Evolutionary conservation across 148 eudicot genomes (phyloP), one percentile per base, ranked within the genome.

Genomic region (Rhododendron mucronatum): DNA sequence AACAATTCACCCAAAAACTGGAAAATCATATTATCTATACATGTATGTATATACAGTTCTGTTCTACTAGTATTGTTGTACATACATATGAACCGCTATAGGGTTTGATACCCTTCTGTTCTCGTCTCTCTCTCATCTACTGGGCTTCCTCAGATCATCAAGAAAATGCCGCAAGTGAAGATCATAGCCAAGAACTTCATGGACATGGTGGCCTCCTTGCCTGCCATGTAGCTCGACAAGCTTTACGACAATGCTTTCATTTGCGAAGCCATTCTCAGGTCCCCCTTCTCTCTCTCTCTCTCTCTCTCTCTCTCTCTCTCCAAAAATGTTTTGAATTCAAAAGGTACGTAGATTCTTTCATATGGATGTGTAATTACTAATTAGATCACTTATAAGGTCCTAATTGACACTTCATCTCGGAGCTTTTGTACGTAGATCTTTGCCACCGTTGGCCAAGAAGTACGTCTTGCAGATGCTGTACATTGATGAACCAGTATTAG

Each of bases 201-300:
- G 94, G 99, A 96, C 82, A 96, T 96, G 99, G 99, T 96, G 86
- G 97, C 96, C 11, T 96, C 98, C 8, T 85, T 97, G 89, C 98
- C 99, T 47, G 92, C 98, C 20, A 85, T 92, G 79, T 95, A 97
- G 90, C 98, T 97, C 37, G 96, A 97, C 87, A 86, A 88, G 82
- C 98, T 97, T 59, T 95, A 94, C 84, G 89, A 92, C 44, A 94
- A 94, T 79, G 91, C 98, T 21, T 97, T 95, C 92, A 95, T 97
- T 45, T 97, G 98, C 71, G 98, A 95, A 91, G 96, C 99, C 48
- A 97, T 97, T 83, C 93, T 97, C 88, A 92, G 99, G 99, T 96
- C 82, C 51, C 45, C 48, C 15, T 35, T 57, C 53, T 75, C 86
- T 6, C 7, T 78, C 44, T 63, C 41, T 79, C 86, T 73, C 53